Evolutionary conservation across 148 eudicot genomes (phyloP).

Genomic region (Spergularia bocconei): DNA sequence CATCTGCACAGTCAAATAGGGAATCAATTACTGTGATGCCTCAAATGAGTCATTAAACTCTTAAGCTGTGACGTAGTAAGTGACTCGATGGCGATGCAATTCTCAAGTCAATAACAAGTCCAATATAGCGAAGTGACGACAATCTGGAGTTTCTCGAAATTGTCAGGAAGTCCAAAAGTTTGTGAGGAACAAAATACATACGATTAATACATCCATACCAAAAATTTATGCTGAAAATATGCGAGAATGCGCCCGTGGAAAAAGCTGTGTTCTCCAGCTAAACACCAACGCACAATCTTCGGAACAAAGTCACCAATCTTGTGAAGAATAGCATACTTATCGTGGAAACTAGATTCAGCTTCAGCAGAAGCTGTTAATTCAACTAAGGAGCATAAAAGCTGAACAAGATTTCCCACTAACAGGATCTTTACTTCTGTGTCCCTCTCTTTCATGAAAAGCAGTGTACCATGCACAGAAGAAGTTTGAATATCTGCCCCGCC

Average conservation of each 20-base stretch:
- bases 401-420: constrained; percentile 65
- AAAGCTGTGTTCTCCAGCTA: constrained; percentile 28
- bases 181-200: neutral
- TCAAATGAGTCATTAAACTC: neutral
- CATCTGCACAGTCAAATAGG: constrained; percentile 47
- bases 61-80: neutral
- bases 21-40: neutral
- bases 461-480: constrained; percentile 1
- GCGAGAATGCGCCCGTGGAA: constrained; percentile 31
- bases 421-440: constrained; percentile 32
- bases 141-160: neutral
- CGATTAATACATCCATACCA: constrained; percentile 43
- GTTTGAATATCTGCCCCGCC: constrained; percentile 14
- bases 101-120: neutral
- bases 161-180: neutral
- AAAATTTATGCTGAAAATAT: constrained; percentile 76
- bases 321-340: constrained; percentile 29
- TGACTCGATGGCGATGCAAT: no score
- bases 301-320: constrained; percentile 48
- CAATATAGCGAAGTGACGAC: neutral
- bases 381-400: constrained; percentile 66
- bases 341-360: constrained; percentile 26
- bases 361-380: constrained; percentile 26
- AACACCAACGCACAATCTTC: constrained; percentile 50
- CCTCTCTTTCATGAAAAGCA: neutral